phyloP scores from a whole-genome alignment of 2,329 filamentous ascomycete species.

The Zymoseptoria pseudotritici region DNA sequence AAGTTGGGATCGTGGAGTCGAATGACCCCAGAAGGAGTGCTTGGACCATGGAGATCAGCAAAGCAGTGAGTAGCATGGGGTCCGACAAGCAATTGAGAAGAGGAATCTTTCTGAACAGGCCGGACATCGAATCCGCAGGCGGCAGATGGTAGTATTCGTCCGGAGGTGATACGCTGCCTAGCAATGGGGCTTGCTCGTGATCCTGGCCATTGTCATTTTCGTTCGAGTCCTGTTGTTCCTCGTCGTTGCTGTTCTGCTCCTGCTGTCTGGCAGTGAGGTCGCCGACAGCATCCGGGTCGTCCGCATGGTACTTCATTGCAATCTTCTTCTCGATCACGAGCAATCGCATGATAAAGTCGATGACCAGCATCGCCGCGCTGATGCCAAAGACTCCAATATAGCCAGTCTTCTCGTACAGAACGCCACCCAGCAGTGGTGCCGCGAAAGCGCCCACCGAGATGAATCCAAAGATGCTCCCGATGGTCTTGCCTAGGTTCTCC shows the following conservation, averaged over 20 bases:
- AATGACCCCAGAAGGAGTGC: conserved; percentile 37
- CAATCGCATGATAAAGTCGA: conserved; percentile 55
- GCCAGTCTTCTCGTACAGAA: conserved; percentile 53
- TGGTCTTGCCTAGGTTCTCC: conserved; percentile 52
- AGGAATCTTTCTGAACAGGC: conserved; percentile 37
- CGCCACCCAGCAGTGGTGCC: conserved; percentile 52
- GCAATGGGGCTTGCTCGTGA: conserved; percentile 24
- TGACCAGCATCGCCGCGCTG: conserved; percentile 44
- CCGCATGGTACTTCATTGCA: conserved; percentile 39
- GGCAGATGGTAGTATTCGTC: conserved; percentile 39
- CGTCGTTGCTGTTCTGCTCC: conserved; percentile 15
- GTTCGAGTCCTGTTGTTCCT: conserved; percentile 11
- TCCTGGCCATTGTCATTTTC: conserved; percentile 2
- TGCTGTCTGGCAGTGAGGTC: conserved; percentile 12
- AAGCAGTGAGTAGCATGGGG: conserved; percentile 35
- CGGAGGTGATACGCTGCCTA: conserved; percentile 28
- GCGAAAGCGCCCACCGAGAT: conserved; percentile 51
- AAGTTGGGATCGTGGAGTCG: conserved; percentile 43
- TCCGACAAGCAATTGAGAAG: conserved; percentile 40
- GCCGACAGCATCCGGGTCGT: conserved; percentile 20
- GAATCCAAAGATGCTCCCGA: conserved; percentile 55
- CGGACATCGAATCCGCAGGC: conserved; percentile 30
- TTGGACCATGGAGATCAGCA: conserved; percentile 39
- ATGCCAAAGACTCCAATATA: conserved; percentile 53
- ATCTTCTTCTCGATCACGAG: conserved; percentile 57